Percentiles rank a stretch among this genome's conserved stretches.
Evolutionary conservation across 2,329 filamentous ascomycete genomes (phyloP).

Genomic region (Colletotrichum karsti): DNA sequence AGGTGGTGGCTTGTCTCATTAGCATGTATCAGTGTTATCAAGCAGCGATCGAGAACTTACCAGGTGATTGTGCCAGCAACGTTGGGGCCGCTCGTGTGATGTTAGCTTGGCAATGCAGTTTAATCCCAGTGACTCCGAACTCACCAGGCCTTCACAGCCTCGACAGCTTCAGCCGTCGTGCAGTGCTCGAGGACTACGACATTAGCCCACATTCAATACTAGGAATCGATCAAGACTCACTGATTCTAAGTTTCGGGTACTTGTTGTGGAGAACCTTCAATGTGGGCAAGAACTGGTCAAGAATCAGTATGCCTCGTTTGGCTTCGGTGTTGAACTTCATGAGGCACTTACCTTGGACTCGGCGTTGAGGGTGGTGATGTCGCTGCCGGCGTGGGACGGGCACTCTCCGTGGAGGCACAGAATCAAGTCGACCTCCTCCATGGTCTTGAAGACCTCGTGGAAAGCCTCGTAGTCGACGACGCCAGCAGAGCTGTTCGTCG

Average conservation of each 20-base stretch:
- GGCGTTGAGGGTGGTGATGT: slow-evolving; percentile 70
- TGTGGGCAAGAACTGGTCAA: slow-evolving; percentile 76
- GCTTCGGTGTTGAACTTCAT: not conserved
- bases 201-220: not conserved
- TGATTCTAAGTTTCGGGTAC: slow-evolving; percentile 77
- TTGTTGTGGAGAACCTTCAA: slow-evolving; percentile 75
- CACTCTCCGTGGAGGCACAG: slow-evolving; percentile 94
- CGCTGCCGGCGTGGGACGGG: slow-evolving; percentile 48
- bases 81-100: slow-evolving; percentile 74
- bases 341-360: slow-evolving; percentile 59
- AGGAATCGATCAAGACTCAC: not conserved
- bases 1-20: slow-evolving; percentile 75
- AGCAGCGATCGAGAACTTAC: slow-evolving; percentile 37
- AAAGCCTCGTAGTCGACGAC: slow-evolving; percentile 76
- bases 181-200: slow-evolving; percentile 77
- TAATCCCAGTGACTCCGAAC: not conserved
- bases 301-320: not conserved
- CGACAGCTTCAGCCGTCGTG: slow-evolving; percentile 82
- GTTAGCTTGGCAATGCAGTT: not conserved
- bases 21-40: not conserved
- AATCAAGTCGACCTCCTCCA: slow-evolving; percentile 85
- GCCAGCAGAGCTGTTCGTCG: slow-evolving; percentile 74
- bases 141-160: slow-evolving; percentile 64
- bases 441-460: slow-evolving; percentile 84
- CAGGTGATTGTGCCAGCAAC: slow-evolving; percentile 61